Evolutionary conservation across 441 rosid genomes (phyloP), one percentile per base, ranked within the genome.

Genomic region (Biscutella laevigata): DNA sequence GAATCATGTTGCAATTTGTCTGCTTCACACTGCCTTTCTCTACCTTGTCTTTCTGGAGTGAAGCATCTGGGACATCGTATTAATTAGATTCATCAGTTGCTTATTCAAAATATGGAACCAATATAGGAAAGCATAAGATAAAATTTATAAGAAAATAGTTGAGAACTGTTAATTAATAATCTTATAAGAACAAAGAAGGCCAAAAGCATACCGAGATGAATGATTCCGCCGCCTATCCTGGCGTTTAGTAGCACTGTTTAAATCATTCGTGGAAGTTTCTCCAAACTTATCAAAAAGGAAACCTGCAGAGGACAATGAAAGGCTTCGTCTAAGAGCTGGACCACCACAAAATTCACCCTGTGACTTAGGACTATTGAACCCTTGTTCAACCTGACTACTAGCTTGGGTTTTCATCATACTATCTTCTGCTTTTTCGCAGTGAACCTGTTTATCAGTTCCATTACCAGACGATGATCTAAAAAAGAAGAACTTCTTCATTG

Each of bases 401-500:
- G 41, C 66, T 38, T 66, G 86, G 63, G 32, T 33, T 9, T 50
- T 59, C 64, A 47, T 33, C 57, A 57, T 74, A 59, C 62, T 57
- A 41, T 69, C 81, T 4, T 33, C 61, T 47, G 71, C 66, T 28
- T 60, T 69, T 61, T 72, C 78, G 65, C 82, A 50, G 30, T 47
- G 62, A 66, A 45, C 71, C 70, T 73, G 69, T 54, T 82, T 80
- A 46, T 80, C 81, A 5, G 72, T 70, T 36, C 77, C 81, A 69
- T 67, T 68, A 38, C 66, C 74, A 37, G 83, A 58, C 28, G 89
- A 81, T 27, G 87, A 77, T 61, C 71, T 77, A 56, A 89, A 89
- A 66, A 70, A 86, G 71, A 89, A 89, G 35, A 88, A 70, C 66
- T 89, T 90, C 85, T 85, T 90, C 98, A 90, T 90, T 67, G 26